Conservation (phyloP, 331 rosid species). For the Cydonia oblonga region DNA sequence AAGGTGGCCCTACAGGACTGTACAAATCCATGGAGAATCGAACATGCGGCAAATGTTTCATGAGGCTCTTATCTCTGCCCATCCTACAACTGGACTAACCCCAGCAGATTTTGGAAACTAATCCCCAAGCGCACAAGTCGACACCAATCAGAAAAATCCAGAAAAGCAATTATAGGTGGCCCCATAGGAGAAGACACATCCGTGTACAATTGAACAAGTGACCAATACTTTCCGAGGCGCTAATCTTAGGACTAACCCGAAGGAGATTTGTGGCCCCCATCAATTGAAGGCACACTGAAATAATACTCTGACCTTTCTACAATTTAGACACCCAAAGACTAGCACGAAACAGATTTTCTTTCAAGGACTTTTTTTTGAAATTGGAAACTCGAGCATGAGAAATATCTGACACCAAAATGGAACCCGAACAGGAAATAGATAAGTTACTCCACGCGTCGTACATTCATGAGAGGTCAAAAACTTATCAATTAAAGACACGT, state of each 20-base stretch:
- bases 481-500: too few species aligned
- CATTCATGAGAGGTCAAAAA: neutral
- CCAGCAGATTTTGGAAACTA: neutral
- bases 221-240: neutral
- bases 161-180: neutral
- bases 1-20: neutral
- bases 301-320: neutral
- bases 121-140: neutral
- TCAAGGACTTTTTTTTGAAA: neutral
- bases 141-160: neutral
- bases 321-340: neutral
- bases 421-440: neutral
- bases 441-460: neutral
- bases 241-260: neutral
- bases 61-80: neutral
- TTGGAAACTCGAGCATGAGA: neutral
- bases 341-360: neutral
- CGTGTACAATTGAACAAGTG: neutral
- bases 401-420: neutral
- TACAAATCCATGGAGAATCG: neutral
- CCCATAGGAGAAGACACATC: neutral
- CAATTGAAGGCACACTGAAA: neutral
- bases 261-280: neutral
- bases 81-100: neutral
- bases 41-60: neutral